These are phyloP conservation scores for Pleurotus pulmonarius DNA, from an alignment of 768 basidiomycete genomes.

Conservation along the genomic window DNA sequence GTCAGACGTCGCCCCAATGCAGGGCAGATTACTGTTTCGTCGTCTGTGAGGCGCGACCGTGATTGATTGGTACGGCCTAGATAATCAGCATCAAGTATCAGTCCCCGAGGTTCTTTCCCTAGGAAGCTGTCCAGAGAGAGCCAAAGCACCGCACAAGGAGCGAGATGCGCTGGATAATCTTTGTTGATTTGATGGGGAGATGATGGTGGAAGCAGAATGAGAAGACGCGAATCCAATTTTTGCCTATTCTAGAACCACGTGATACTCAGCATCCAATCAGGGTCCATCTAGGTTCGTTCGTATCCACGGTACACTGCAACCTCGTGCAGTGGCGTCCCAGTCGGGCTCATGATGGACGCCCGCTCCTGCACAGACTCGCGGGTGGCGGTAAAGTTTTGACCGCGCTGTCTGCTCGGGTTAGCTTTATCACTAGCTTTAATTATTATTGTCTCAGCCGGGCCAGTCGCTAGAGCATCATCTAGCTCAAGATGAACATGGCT, in stretches of 20 bases:
- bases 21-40: background rate
- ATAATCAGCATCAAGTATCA: background rate
- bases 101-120: background rate
- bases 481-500: too few species aligned
- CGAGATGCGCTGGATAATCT: background rate
- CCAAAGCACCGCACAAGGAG: background rate
- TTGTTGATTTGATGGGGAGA: background rate
- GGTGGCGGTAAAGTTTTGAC: too few species aligned
- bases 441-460: too few species aligned
- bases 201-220: background rate
- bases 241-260: background rate
- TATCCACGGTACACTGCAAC: too few species aligned
- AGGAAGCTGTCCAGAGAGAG: background rate
- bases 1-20: background rate
- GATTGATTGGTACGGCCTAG: background rate
- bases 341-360: too few species aligned
- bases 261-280: too few species aligned
- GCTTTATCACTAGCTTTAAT: too few species aligned
- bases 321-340: too few species aligned
- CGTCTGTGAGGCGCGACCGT: background rate
- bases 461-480: too few species aligned
- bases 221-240: background rate
- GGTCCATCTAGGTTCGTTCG: too few species aligned
- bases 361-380: too few species aligned
- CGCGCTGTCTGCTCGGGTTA: too few species aligned